Percentiles rank a stretch among this genome's conserved stretches.
These are phyloP conservation scores for Pterocarpus macrocarpus DNA, from an alignment of 306 rosid genomes.

Conservation along the genomic window DNA sequence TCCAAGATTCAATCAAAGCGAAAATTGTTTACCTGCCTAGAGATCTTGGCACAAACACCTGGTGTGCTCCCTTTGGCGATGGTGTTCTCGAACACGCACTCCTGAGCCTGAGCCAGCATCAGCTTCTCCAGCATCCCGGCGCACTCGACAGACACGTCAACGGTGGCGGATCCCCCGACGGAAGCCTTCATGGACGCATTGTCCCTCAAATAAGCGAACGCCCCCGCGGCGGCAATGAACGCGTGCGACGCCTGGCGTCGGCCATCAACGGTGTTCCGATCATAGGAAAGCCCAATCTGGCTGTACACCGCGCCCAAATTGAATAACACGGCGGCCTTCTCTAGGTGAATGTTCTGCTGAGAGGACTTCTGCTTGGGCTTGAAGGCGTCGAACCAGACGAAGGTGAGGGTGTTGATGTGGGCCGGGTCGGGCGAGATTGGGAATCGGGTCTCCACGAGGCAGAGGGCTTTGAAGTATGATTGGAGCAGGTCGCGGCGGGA, in stretches of 20 bases:
- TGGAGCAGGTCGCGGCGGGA: conserved; percentile 90
- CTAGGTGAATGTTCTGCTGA: conserved; percentile 95
- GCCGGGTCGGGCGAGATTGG: conserved; percentile 90
- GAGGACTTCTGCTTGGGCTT: conserved; percentile 85
- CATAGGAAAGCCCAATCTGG: conserved; percentile 86
- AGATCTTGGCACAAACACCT: conserved; percentile 96
- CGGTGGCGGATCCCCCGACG: conserved; percentile 78
- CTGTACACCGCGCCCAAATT: conserved; percentile 91
- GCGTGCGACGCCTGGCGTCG: conserved; percentile 84
- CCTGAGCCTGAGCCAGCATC: conserved; percentile 99
- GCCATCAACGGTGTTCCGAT: conserved; percentile 85
- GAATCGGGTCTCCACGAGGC: conserved; percentile 93
- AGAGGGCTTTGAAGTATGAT: conserved; percentile 79
- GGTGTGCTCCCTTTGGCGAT: conserved; percentile 97
- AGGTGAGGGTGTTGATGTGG: conserved; percentile 79
- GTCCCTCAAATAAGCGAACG: conserved; percentile 77
- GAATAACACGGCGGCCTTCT: conserved; percentile 87
- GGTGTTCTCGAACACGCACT: conserved; percentile 90
- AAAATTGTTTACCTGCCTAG: conserved; percentile 77
- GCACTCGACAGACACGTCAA: conserved; percentile 85
- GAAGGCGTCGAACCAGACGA: conserved; percentile 93
- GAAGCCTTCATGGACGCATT: conserved; percentile 85
- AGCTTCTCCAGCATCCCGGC: conserved; percentile 93
- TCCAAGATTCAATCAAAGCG: background rate
- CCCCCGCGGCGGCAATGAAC: conserved; percentile 86